Evolutionary conservation across 192 early-diverging fungal genomes (phyloP).

Genomic region (Chytriomyces confervae): DNA sequence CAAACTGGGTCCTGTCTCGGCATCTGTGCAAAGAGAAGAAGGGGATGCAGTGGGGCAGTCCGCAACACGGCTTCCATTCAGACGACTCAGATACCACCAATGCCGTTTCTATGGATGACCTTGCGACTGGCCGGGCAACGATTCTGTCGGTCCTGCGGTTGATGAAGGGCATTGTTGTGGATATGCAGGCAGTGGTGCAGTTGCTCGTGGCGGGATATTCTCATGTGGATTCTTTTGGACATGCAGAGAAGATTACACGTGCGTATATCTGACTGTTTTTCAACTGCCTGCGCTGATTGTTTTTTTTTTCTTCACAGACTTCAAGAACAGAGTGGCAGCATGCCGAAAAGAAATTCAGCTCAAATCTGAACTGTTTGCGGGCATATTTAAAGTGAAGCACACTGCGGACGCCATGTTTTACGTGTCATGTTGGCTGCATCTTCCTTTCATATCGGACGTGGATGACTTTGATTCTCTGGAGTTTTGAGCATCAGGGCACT

Average conservation of each 20-base stretch:
- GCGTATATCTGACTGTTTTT: neutral
- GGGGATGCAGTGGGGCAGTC: neutral
- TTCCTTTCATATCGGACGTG: conserved; percentile 9
- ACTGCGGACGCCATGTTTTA: conserved; percentile 2
- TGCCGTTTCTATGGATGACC: neutral
- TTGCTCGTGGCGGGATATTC: neutral
- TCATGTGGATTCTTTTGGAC: neutral
- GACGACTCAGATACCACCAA: no score
- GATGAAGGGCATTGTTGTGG: neutral
- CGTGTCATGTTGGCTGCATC: conserved; percentile 23
- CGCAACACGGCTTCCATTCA: neutral
- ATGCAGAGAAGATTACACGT: neutral
- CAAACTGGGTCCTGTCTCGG: conserved; percentile 3
- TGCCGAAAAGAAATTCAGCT: neutral
- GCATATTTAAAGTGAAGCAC: neutral
- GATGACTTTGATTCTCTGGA: neutral
- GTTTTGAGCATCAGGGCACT: no score
- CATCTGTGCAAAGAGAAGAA: neutral
- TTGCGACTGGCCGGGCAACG: neutral
- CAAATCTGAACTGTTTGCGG: neutral
- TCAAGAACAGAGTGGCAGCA: neutral
- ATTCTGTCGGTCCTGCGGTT: neutral
- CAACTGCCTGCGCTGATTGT: neutral
- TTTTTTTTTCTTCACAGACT: conserved; percentile 1
- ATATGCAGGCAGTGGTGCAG: conserved; percentile 1